Conservation (phyloP, 2,329 filamentous ascomycete genomes). For the Trichoderma gracile region DNA sequence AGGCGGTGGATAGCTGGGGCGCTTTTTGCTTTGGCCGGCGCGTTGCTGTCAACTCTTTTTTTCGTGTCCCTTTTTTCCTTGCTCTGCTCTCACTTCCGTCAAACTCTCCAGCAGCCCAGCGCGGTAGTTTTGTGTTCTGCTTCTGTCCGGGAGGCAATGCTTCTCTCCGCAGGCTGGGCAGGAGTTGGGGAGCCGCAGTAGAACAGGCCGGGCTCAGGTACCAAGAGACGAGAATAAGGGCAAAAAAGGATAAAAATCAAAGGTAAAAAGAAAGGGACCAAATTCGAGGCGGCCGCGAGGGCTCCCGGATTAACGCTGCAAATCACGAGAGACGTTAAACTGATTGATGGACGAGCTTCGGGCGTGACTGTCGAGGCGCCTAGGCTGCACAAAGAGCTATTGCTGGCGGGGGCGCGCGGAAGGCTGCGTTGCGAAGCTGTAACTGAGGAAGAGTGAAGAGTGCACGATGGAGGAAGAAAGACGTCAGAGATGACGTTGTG, state of each 20-base stretch:
- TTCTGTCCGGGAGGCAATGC: neutral
- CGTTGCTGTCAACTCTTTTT: conserved; percentile 16
- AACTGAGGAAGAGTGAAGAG: conserved; percentile 38
- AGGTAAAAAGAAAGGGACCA: neutral
- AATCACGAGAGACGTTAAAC: conserved; percentile 12
- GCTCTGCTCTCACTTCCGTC: conserved; percentile 5
- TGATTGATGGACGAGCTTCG: neutral
- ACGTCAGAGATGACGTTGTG: conserved; percentile 53
- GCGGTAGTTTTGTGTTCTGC: neutral
- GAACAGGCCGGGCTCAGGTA: conserved; percentile 1
- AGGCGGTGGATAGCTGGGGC: conserved; percentile 27
- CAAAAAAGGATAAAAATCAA: neutral
- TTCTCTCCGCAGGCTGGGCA: neutral
- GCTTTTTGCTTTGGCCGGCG: conserved; percentile 19
- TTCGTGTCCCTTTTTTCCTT: neutral
- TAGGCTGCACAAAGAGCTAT: conserved; percentile 2
- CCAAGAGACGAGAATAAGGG: neutral
- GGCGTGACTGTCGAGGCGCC: conserved; percentile 7
- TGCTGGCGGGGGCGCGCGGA: conserved; percentile 8
- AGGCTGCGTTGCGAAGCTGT: conserved; percentile 23
- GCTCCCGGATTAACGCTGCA: conserved; percentile 6
- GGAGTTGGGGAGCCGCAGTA: neutral
- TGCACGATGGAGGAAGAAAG: conserved; percentile 42
- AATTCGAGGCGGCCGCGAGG: conserved; percentile 15
- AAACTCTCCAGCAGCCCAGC: conserved; percentile 14